These are phyloP conservation scores for Xanthoparmelia taractica DNA, from an alignment of 495 filamentous ascomycete genomes.

Conservation along the genomic window DNA sequence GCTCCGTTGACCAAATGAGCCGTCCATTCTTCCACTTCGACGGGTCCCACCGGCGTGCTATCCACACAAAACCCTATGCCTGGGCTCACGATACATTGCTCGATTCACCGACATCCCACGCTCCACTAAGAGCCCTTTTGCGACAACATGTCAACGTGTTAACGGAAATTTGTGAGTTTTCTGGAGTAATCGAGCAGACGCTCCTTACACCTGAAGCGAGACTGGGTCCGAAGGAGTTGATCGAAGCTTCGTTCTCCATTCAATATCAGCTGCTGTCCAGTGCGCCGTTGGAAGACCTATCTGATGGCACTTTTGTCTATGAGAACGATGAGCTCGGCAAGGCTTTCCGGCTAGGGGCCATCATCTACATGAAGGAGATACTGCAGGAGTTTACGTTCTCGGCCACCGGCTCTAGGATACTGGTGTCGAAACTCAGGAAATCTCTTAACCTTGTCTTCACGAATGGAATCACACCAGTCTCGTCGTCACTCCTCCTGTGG, in stretches of 20 bases:
- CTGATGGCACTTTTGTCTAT: neutral
- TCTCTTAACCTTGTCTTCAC: neutral
- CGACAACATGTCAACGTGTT: neutral
- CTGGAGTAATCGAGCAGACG: neutral
- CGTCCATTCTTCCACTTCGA: conserved; percentile 2
- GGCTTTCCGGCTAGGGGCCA: neutral
- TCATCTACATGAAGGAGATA: conserved; percentile 5
- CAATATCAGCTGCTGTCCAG: neutral
- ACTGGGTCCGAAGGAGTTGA: neutral
- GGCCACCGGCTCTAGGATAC: neutral
- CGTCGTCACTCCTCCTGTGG: neutral
- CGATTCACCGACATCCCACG: neutral
- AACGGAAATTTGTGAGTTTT: neutral
- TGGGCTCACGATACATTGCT: neutral
- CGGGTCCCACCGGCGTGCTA: neutral
- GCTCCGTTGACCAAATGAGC: neutral
- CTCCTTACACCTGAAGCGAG: neutral
- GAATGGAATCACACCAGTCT: too few species aligned
- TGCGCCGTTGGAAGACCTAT: neutral
- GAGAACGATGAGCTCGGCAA: neutral
- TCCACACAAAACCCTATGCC: neutral
- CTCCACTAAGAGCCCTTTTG: neutral
- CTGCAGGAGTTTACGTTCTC: neutral
- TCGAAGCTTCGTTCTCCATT: neutral
- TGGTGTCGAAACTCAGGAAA: neutral